These are phyloP conservation scores for Apophysomyces elegans DNA, from an alignment of 371 early-diverging fungal genomes.

Conservation along the genomic window DNA sequence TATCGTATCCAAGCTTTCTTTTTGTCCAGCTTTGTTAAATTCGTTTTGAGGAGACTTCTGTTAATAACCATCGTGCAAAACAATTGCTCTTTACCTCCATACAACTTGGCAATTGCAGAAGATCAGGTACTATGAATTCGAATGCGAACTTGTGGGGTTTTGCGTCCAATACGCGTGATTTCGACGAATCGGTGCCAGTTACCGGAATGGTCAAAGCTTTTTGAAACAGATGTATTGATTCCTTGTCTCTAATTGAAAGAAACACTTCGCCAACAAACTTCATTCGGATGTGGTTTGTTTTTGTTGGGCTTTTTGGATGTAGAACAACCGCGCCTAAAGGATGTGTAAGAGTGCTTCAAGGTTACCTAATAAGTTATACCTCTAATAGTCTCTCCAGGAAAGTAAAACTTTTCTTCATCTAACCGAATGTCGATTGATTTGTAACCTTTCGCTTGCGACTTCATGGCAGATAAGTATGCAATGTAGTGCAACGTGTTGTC, in stretches of 20 bases:
- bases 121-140: slow-evolving; percentile 44
- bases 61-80: neutral
- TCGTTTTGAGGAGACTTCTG: neutral
- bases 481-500: neutral
- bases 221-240: slow-evolving; percentile 41
- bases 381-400: slow-evolving; percentile 51
- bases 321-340: slow-evolving; percentile 41
- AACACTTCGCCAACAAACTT: slow-evolving; percentile 42
- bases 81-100: slow-evolving; percentile 43
- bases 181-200: slow-evolving; percentile 16
- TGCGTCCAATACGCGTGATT: slow-evolving; percentile 35
- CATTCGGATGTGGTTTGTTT: slow-evolving; percentile 47
- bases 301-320: slow-evolving; percentile 44
- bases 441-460: slow-evolving; percentile 8
- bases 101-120: slow-evolving; percentile 45
- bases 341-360: neutral
- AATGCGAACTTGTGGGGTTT: slow-evolving; percentile 46
- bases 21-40: slow-evolving; percentile 21
- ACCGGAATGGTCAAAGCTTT: slow-evolving; percentile 29
- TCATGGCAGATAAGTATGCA: neutral
- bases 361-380: slow-evolving; percentile 26
- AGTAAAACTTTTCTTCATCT: slow-evolving; percentile 54
- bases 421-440: slow-evolving; percentile 47
- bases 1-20: slow-evolving; percentile 46
- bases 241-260: slow-evolving; percentile 44